These are phyloP conservation scores for Arthroderma sp. DNA, from an alignment of 2,329 filamentous ascomycete species.

Conservation along the genomic window DNA sequence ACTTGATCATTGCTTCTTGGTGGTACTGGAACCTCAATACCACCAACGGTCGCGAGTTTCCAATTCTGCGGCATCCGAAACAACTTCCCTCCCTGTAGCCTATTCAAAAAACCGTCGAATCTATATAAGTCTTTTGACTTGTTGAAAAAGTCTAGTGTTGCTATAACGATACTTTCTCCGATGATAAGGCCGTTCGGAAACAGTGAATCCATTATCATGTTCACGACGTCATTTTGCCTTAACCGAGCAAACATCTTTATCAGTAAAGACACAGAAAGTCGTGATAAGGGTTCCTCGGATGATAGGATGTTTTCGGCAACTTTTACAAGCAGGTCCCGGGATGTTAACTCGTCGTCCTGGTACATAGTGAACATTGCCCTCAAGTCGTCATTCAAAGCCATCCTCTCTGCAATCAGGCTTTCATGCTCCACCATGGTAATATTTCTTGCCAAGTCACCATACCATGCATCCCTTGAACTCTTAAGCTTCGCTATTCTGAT, in stretches of 20 bases:
- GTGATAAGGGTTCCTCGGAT: slow-evolving; percentile 28
- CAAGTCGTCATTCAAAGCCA: slow-evolving; percentile 22
- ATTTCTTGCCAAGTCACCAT: slow-evolving; percentile 24
- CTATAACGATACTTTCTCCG: slow-evolving; percentile 26
- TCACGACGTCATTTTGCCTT: slow-evolving; percentile 30
- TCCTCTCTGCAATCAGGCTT: slow-evolving; percentile 21
- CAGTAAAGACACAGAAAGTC: slow-evolving; percentile 24
- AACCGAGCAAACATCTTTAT: slow-evolving; percentile 29
- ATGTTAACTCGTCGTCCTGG: slow-evolving; percentile 21
- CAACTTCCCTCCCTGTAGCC: slow-evolving; percentile 25
- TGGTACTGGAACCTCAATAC: slow-evolving; percentile 27
- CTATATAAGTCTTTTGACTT: slow-evolving; percentile 31
- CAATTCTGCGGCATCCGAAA: slow-evolving; percentile 23
- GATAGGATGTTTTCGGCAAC: slow-evolving; percentile 27
- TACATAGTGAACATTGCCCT: slow-evolving; percentile 22
- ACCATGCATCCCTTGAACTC: slow-evolving; percentile 17
- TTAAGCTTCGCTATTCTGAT: slow-evolving; percentile 24
- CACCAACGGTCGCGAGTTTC: slow-evolving; percentile 21
- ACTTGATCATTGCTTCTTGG: slow-evolving; percentile 25
- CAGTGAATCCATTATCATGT: slow-evolving; percentile 28
- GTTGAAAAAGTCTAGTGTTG: slow-evolving; percentile 28
- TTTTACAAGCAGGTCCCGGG: slow-evolving; percentile 27
- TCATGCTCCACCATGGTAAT: slow-evolving; percentile 17
- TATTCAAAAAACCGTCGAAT: slow-evolving; percentile 31
- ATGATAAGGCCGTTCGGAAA: slow-evolving; percentile 29